These are phyloP conservation scores for Salix arbutifolia DNA, from an alignment of 345 rosid genomes.

Conservation along the genomic window DNA sequence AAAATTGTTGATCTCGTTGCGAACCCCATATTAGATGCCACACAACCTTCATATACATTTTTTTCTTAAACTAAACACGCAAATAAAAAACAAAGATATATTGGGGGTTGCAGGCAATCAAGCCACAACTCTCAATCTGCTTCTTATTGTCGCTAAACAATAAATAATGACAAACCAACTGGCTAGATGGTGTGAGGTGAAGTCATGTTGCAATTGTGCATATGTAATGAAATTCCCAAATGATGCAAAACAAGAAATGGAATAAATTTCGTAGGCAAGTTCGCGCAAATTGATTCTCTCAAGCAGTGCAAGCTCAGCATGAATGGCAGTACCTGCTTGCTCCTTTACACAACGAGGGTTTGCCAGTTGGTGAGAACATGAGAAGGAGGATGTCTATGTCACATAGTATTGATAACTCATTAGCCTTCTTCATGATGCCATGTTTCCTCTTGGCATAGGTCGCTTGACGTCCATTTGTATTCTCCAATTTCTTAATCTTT, in stretches of 20 bases:
- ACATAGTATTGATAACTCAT: slow-evolving; percentile 65
- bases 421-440: slow-evolving; percentile 78
- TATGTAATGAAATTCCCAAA: background rate
- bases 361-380: slow-evolving; percentile 75
- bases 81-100: background rate
- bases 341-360: slow-evolving; percentile 56
- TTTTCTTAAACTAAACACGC: background rate
- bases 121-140: background rate
- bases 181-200: too few relatives aligned
- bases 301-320: background rate
- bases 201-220: background rate
- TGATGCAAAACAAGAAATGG: background rate
- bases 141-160: background rate
- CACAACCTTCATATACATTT: background rate
- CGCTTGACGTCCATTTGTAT: slow-evolving; percentile 59
- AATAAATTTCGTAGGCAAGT: background rate
- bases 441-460: slow-evolving; percentile 67
- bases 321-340: slow-evolving; percentile 43
- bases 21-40: background rate
- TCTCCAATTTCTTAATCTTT: slow-evolving; percentile 66
- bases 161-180: background rate
- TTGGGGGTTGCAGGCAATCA: background rate
- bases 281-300: background rate
- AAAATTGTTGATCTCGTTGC: background rate
- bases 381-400: slow-evolving; percentile 67